Evolutionary conservation across 2,329 filamentous ascomycete genomes (phyloP).

Genomic region (Alternaria consortialis): DNA sequence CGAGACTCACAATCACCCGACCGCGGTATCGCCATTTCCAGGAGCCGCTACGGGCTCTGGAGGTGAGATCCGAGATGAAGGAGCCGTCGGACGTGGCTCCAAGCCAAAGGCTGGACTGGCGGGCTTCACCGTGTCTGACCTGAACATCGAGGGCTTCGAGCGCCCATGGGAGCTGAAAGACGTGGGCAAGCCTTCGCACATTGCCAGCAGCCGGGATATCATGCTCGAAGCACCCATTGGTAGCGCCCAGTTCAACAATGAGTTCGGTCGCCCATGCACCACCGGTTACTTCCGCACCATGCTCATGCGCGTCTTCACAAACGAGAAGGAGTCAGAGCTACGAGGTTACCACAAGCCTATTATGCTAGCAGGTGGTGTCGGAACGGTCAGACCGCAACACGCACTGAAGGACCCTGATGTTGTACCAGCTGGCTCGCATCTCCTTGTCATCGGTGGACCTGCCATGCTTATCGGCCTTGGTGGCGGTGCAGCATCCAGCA

Average conservation of each 20-base stretch:
- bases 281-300: conserved; percentile 92
- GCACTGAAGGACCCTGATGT: conserved; percentile 83
- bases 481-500: conserved; percentile 92
- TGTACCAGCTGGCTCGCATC: conserved; percentile 86
- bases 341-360: conserved; percentile 98
- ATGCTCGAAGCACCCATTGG: conserved; percentile 98
- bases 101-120: conserved; percentile 90
- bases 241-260: conserved; percentile 95
- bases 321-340: conserved; percentile 71
- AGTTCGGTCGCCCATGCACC: conserved; percentile 90
- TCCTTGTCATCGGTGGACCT: conserved; percentile 92
- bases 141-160: conserved; percentile 82
- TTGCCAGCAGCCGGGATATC: conserved; percentile 93
- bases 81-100: conserved; percentile 90
- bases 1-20: conserved; percentile 97
- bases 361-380: conserved; percentile 96
- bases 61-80: conserved; percentile 95
- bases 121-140: conserved; percentile 94
- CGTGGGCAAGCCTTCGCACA: conserved; percentile 87
- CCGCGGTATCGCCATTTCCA: conserved; percentile 90
- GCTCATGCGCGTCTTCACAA: conserved; percentile 72
- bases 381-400: conserved; percentile 88
- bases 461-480: conserved; percentile 98
- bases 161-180: conserved; percentile 87
- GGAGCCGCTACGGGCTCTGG: conserved; percentile 95